These are phyloP conservation scores for Cyclotella kingstonii DNA, from an alignment of 108 stramenopile species.

Conservation along the genomic window DNA sequence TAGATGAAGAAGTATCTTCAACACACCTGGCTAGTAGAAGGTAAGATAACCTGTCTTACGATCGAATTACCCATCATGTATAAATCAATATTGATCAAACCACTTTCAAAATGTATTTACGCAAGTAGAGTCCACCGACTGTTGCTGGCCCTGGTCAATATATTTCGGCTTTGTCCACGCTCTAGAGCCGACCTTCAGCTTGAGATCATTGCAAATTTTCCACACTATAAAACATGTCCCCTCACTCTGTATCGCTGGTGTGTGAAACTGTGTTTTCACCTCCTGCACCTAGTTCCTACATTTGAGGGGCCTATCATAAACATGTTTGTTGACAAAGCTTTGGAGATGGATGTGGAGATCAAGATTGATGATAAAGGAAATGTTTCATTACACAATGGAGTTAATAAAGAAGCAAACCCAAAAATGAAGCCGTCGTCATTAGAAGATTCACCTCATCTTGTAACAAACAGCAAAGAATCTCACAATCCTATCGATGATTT, in stretches of 20 bases:
- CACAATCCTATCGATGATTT: background rate
- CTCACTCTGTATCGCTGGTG: slow-evolving; percentile 41
- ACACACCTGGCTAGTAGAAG: slow-evolving; percentile 36
- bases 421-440: background rate
- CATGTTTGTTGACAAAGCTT: slow-evolving; percentile 79
- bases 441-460: no score
- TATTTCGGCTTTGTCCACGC: slow-evolving; percentile 37
- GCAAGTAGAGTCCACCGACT: slow-evolving; percentile 27
- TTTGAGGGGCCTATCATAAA: slow-evolving; percentile 53
- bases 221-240: slow-evolving; percentile 41
- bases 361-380: slow-evolving; percentile 86
- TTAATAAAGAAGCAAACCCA: background rate
- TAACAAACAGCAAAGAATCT: no score
- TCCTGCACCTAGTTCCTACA: slow-evolving; percentile 33
- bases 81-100: background rate
- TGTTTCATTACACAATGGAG: slow-evolving; percentile 51
- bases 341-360: slow-evolving; percentile 98
- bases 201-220: slow-evolving; percentile 39
- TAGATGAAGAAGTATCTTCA: slow-evolving; percentile 30
- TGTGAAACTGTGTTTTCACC: slow-evolving; percentile 31
- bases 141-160: slow-evolving; percentile 35
- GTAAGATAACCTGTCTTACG: slow-evolving; percentile 1
- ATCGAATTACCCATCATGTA: background rate
- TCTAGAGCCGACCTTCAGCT: slow-evolving; percentile 39
- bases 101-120: background rate